Base-by-base conservation (phyloP, 495 filamentous ascomycete species). In the Astrocystis sublimbata region DNA sequence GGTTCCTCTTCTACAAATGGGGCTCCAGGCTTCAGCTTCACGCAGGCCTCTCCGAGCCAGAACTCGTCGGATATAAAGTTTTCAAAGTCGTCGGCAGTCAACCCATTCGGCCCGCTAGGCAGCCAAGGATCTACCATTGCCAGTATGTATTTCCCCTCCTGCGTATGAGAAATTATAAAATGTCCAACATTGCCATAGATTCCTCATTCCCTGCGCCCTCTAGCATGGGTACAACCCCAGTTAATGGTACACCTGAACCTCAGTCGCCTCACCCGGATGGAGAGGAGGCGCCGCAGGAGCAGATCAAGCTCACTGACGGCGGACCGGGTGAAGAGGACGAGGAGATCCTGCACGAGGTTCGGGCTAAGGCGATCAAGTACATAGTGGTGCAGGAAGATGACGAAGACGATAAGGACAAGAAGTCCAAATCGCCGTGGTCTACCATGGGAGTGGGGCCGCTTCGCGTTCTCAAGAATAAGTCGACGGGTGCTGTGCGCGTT, bases 311-410 rank as follows among this genome's bases (percentile, higher is more conserved):
- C 64, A 82, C 85, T 52, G 75, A 78, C 46, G 80, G 80, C 59
- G 83, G 86, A 24, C 83, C 84, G 45, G 89, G 88, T 7, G 89
- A 92, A 69, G 88, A 91, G 68, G 78, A 91, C 60, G 90, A 93
- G 68, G 77, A 80, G 31, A 75, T 85, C 21, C 64, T 89, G 5
- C 81, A 86, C 66, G 85, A 90, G 62, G 79, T 85, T 13, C 83
- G 84, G 45, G 83, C 84, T 38, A 88, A 87, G 68, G 88, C 81
- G 8, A 68, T 87, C 58, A 86, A 87, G 67, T 79, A 75, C 24
- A 68, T 75, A 19, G 63, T 71, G 13, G 69, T 66, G 7, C 62
- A 67, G 19, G 68, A 71, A 12, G 72, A 64, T n/a, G 72, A 81
- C 17, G 76, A 76, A 1, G 62, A 66, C 24, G 68, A 64, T n/a